These are phyloP conservation scores for Dillenia suffruticosa DNA, from an alignment of 164 flowering plant species.

Conservation along the genomic window DNA sequence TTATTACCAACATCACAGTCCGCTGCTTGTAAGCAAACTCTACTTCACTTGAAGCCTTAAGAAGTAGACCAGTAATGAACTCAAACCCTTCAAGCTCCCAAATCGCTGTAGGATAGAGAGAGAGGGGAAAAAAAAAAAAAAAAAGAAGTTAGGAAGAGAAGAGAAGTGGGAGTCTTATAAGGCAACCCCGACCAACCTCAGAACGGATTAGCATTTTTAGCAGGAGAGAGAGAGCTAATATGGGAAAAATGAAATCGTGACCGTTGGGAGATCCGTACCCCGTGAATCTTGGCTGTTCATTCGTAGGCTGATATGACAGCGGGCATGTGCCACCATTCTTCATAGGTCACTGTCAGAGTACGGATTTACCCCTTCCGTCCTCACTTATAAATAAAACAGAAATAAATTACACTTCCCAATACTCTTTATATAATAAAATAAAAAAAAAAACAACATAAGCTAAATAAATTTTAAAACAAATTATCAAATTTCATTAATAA, in stretches of 20 bases:
- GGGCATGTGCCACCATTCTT: constrained; percentile 55
- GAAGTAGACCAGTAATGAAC: too few relatives aligned
- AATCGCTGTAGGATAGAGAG: constrained; percentile 13
- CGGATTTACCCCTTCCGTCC: constrained; percentile 14
- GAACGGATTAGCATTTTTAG: constrained; percentile 7
- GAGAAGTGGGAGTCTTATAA: constrained; percentile 8
- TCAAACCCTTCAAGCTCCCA: neutral
- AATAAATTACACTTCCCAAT: too few relatives aligned
- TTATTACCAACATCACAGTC: constrained; percentile 1
- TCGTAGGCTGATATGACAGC: constrained; percentile 34
- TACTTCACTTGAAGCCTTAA: too few relatives aligned
- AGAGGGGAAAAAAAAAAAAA: neutral
- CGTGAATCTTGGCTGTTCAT: constrained; percentile 22
- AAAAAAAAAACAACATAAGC: too few relatives aligned
- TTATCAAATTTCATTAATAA: too few relatives aligned
- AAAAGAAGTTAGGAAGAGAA: neutral
- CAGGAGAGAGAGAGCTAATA: constrained; percentile 17
- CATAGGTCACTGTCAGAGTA: constrained; percentile 60
- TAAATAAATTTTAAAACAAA: too few relatives aligned
- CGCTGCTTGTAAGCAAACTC: too few relatives aligned
- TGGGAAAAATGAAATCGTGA: constrained; percentile 15
- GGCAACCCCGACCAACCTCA: neutral
- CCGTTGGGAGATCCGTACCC: constrained; percentile 33
- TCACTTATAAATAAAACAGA: too few relatives aligned
- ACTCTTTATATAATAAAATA: too few relatives aligned